A percentile compares a stretch with the other conserved stretches of the same genome.
These are phyloP conservation scores for Evernia prunastri DNA, from an alignment of 495 filamentous ascomycete species.

Conservation along the genomic window DNA sequence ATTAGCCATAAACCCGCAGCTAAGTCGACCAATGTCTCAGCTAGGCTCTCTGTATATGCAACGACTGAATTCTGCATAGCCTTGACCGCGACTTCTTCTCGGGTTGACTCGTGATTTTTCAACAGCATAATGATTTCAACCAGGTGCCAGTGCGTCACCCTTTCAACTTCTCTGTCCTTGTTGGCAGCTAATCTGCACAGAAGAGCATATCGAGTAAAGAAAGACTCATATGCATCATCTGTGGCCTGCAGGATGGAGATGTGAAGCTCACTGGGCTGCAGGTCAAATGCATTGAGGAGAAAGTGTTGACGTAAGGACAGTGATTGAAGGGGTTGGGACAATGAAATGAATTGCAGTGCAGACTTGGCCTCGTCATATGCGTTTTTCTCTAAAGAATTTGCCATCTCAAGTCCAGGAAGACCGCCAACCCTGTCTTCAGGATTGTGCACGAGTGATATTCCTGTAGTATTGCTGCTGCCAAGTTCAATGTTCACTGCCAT, in stretches of 20 bases:
- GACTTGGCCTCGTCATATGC: conserved; percentile 3
- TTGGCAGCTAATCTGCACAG: conserved; percentile 18
- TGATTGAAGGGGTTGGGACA: conserved; percentile 11
- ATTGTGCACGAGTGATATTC: not conserved
- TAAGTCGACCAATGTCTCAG: conserved; percentile 10
- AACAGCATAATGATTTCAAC: conserved; percentile 8
- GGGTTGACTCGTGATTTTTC: not conserved
- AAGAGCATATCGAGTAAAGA: conserved; percentile 16
- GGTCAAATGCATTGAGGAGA: conserved; percentile 10
- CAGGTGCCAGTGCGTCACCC: conserved; percentile 14
- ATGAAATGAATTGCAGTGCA: not conserved
- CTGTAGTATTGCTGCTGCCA: not conserved
- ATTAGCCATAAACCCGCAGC: conserved; percentile 19
- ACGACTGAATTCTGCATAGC: not conserved
- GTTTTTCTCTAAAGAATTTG: not conserved
- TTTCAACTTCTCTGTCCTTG: conserved; percentile 5
- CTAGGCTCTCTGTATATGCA: not conserved
- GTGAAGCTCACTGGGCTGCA: not conserved
- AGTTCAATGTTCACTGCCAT: too few relatives aligned
- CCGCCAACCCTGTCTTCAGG: not conserved
- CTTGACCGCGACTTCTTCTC: not conserved
- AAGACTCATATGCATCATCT: conserved; percentile 18
- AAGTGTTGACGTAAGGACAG: conserved; percentile 8
- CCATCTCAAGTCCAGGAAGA: not conserved
- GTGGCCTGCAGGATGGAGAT: not conserved